These are phyloP conservation scores for Penicillium sp. DNA, from an alignment of 2,329 filamentous ascomycete species.

Conservation along the genomic window DNA sequence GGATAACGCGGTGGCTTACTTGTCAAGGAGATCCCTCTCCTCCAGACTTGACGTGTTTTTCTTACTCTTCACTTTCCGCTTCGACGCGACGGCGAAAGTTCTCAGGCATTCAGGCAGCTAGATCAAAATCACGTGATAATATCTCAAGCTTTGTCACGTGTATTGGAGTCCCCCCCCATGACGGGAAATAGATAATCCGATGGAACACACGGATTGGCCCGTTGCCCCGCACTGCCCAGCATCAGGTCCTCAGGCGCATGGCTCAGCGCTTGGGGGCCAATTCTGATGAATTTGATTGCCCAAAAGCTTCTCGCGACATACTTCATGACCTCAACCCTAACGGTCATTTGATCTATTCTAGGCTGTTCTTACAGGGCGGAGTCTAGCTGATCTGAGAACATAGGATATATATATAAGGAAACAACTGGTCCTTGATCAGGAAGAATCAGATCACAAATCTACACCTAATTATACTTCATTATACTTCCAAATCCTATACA, in stretches of 20 bases:
- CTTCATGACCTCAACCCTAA: neutral
- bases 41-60: conserved; percentile 8
- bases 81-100: conserved; percentile 13
- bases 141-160: neutral
- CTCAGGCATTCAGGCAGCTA: conserved; percentile 3
- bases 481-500: neutral
- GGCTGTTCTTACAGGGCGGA: neutral
- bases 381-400: neutral
- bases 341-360: neutral
- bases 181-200: neutral
- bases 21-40: neutral
- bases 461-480: neutral
- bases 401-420: neutral
- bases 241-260: neutral
- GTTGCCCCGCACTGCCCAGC: conserved; percentile 1
- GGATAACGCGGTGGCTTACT: neutral
- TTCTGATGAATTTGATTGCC: neutral
- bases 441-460: neutral
- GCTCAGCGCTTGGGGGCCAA: neutral
- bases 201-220: neutral
- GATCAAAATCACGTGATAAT: neutral
- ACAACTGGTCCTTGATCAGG: no score
- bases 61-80: conserved; percentile 7
- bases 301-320: neutral
- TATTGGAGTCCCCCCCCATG: neutral